Evolutionary conservation across 2,329 filamentous ascomycete species (phyloP).

Genomic region (Colletotrichum sidae): DNA sequence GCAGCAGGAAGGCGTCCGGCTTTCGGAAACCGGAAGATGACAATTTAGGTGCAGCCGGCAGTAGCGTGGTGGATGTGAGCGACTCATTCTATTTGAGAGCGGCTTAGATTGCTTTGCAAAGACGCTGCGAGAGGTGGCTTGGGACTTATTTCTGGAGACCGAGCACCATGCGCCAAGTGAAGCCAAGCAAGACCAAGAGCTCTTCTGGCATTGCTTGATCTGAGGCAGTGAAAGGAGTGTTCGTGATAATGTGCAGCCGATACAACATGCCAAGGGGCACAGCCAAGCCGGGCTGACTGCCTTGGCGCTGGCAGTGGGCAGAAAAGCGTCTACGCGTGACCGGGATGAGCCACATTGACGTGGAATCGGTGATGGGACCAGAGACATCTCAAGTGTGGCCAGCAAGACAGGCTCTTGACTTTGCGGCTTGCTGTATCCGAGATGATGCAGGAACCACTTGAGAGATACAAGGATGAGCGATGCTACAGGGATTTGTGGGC

Average conservation of each 20-base stretch:
- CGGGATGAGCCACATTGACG: slow-evolving; percentile 2
- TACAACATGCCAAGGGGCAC: background rate
- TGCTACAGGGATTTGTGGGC: background rate
- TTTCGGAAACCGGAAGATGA: no score
- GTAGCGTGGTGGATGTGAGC: no score
- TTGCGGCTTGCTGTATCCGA: background rate
- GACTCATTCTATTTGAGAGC: no score
- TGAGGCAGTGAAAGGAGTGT: slow-evolving; percentile 3
- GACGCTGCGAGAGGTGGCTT: background rate
- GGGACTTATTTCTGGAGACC: slow-evolving; percentile 18
- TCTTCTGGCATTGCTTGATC: slow-evolving; percentile 14
- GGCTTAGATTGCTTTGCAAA: no score
- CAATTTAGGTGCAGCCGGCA: no score
- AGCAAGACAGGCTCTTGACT: slow-evolving; percentile 5
- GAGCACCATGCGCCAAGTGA: slow-evolving; percentile 30
- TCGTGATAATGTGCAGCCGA: slow-evolving; percentile 1
- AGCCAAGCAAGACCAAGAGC: slow-evolving; percentile 16
- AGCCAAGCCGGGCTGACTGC: slow-evolving; percentile 18
- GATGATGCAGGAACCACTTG: background rate
- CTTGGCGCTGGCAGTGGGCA: slow-evolving; percentile 8
- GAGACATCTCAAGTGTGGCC: slow-evolving; percentile 23
- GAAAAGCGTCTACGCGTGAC: background rate
- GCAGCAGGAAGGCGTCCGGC: background rate
- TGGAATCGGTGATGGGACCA: slow-evolving; percentile 17
- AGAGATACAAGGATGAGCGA: background rate